Percentiles rank a stretch among this genome's conserved stretches.
These are phyloP conservation scores for Oenanthe javanica DNA, from an alignment of 140 eudicot species.

Conservation along the genomic window DNA sequence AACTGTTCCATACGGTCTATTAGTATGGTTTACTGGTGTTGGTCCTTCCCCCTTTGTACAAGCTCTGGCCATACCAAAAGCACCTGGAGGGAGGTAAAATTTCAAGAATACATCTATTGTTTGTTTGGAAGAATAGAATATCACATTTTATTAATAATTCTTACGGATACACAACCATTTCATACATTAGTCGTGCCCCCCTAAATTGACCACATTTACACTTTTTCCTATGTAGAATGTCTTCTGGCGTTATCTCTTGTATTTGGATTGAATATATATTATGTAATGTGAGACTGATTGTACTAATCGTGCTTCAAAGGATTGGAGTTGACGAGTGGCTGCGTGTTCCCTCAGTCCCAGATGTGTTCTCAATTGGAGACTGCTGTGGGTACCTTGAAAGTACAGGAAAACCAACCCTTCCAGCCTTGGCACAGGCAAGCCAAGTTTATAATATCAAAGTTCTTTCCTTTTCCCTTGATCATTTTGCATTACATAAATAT, in stretches of 20 bases:
- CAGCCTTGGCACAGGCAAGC: conserved; percentile 96
- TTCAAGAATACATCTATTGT: neutral
- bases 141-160: neutral
- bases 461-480: neutral
- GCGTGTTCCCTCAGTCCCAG: conserved; percentile 79
- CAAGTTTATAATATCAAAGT: neutral
- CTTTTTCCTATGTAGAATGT: neutral
- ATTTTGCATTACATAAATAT: neutral
- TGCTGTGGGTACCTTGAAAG: conserved; percentile 92
- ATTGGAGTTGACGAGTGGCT: conserved; percentile 93
- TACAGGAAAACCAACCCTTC: conserved; percentile 85
- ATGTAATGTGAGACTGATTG: neutral
- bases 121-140: neutral
- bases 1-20: conserved; percentile 81
- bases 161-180: neutral
- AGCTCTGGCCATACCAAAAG: conserved; percentile 58
- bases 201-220: neutral
- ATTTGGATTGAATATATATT: neutral
- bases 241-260: neutral
- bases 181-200: neutral
- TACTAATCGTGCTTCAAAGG: conserved; percentile 26
- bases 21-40: conserved; percentile 99
- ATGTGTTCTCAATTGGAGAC: conserved; percentile 84
- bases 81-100: conserved; percentile 85
- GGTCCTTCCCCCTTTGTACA: conserved; percentile 82